phyloP scores from a whole-genome alignment of 2,329 filamentous ascomycete species.

The Akanthomyces muscarius region DNA sequence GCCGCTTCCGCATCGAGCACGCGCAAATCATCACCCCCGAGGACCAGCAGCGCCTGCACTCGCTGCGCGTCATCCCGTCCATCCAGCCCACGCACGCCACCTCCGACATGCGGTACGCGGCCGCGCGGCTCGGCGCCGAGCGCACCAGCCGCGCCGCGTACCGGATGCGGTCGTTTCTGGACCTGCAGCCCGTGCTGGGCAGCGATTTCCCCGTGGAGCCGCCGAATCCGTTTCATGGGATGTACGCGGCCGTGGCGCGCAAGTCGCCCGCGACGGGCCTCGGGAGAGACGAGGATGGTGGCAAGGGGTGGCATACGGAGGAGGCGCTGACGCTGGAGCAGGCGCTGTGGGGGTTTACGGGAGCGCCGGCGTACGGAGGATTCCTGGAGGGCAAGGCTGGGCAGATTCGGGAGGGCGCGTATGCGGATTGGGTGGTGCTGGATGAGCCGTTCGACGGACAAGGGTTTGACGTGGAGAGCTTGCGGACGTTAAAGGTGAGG shows the following conservation, averaged over 20 bases:
- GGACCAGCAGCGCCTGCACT: conserved; percentile 57
- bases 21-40: conserved; percentile 64
- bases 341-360: conserved; percentile 60
- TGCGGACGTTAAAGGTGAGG: conserved; percentile 52
- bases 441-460: conserved; percentile 48
- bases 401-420: conserved; percentile 54
- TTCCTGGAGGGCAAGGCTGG: conserved; percentile 58
- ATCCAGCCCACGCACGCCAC: conserved; percentile 71
- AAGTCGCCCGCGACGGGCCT: conserved; percentile 54
- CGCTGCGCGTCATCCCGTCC: conserved; percentile 60
- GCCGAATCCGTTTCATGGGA: conserved; percentile 61
- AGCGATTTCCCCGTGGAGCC: conserved; percentile 72
- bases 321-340: conserved; percentile 57
- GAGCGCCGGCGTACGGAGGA: conserved; percentile 53
- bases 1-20: conserved; percentile 66
- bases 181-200: conserved; percentile 54
- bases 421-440: conserved; percentile 69
- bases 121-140: conserved; percentile 52
- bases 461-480: conserved; percentile 43
- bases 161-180: conserved; percentile 59
- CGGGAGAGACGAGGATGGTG: conserved; percentile 38
- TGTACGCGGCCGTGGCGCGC: conserved; percentile 64
- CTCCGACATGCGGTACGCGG: conserved; percentile 65
- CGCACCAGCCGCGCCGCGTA: conserved; percentile 58
- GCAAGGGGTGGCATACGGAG: conserved; percentile 54